Conservation (phyloP, 768 basidiomycete species). For the Polyporus arcularius region DNA sequence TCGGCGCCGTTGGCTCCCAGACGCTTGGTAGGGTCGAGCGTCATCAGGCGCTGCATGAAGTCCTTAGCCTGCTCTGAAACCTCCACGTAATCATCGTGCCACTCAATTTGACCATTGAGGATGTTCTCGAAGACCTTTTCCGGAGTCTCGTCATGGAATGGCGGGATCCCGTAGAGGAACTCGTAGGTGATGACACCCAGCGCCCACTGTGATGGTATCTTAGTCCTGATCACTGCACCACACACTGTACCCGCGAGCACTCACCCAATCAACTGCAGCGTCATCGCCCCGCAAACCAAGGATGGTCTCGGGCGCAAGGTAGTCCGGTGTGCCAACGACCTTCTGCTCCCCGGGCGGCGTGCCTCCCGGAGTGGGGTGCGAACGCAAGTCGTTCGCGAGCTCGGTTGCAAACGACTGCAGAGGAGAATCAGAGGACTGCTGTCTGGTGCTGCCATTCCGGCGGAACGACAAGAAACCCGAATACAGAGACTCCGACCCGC, state of each 20-base stretch:
- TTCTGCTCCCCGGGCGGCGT: slow-evolving; percentile 87
- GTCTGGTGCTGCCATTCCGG: slow-evolving; percentile 38
- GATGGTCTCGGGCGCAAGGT: slow-evolving; percentile 94
- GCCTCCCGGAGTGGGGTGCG: slow-evolving; percentile 66
- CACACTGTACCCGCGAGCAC: slow-evolving; percentile 31
- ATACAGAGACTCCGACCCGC: slow-evolving; percentile 71
- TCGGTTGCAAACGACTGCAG: slow-evolving; percentile 86
- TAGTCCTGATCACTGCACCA: slow-evolving; percentile 18
- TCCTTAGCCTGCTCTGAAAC: slow-evolving; percentile 84
- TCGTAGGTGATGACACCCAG: slow-evolving; percentile 98
- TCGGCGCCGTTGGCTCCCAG: slow-evolving; percentile 86
- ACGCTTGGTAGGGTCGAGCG: slow-evolving; percentile 73
- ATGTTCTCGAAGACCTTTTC: slow-evolving; percentile 99
- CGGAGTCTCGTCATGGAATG: slow-evolving; percentile 96
- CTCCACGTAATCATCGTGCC: slow-evolving; percentile 94
- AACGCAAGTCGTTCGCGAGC: slow-evolving; percentile 78
- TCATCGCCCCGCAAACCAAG: slow-evolving; percentile 95
- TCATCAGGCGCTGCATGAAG: slow-evolving; percentile 87
- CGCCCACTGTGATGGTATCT: slow-evolving; percentile 73
- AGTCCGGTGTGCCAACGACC: slow-evolving; percentile 97
- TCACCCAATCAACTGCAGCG: slow-evolving; percentile 94
- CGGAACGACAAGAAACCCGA: slow-evolving; percentile 53
- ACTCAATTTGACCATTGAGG: slow-evolving; percentile 89
- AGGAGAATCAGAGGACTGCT: slow-evolving; percentile 66
- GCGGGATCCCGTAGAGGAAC: slow-evolving; percentile 94